Percentiles rank a stretch among this genome's conserved stretches.
Conservation (phyloP, 1,284 basidiomycete species). For the Apiotrichum porosum region DNA sequence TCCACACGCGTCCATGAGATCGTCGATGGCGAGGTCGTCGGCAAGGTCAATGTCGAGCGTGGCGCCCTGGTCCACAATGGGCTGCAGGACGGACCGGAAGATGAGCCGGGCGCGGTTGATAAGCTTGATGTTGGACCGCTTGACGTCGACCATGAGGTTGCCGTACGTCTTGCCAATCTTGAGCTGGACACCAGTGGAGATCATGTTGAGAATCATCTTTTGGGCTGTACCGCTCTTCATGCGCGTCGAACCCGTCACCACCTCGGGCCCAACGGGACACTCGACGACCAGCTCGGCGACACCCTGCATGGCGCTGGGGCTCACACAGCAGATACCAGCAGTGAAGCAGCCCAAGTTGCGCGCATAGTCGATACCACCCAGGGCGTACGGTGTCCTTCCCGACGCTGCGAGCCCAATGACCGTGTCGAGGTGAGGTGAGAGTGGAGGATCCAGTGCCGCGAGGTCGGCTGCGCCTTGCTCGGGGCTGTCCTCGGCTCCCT, state of each 20-base stretch:
- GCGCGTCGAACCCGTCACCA: constrained; percentile 21
- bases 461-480: constrained; percentile 7
- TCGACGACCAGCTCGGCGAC: constrained; percentile 15
- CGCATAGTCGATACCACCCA: constrained; percentile 15
- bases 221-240: constrained; percentile 23
- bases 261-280: constrained; percentile 21
- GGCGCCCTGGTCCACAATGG: background rate
- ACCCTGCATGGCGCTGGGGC: constrained; percentile 3
- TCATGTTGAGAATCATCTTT: constrained; percentile 27
- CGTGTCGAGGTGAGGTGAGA: constrained; percentile 8
- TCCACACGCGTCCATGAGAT: constrained; percentile 12
- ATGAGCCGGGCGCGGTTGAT: constrained; percentile 10
- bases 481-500: constrained; percentile 22
- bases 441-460: constrained; percentile 8
- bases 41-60: background rate
- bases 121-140: constrained; percentile 11
- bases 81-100: constrained; percentile 9
- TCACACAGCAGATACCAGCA: constrained; percentile 16
- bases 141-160: constrained; percentile 14
- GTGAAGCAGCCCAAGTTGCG: constrained; percentile 10
- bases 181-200: constrained; percentile 17
- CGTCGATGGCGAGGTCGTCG: constrained; percentile 12
- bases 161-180: constrained; percentile 23
- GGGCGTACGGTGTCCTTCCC: constrained; percentile 24
- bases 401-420: constrained; percentile 21